Percentiles rank a stretch among this genome's conserved stretches.
phyloP scores from a whole-genome alignment of 257 asterid genomes.

The Henckelia pumila region DNA sequence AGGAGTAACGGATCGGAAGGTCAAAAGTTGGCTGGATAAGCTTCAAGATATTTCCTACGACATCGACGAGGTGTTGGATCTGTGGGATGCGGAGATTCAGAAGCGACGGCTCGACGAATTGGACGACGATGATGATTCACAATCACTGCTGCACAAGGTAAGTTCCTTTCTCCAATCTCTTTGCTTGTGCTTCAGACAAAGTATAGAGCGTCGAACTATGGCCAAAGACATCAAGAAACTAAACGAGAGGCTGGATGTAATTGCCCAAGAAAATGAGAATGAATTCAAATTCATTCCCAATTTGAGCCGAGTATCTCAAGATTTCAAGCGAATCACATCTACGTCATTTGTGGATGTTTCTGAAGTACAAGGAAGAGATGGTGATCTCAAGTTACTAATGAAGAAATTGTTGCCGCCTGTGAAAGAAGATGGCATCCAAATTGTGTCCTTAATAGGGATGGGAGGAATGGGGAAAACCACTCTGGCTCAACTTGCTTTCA shows the following conservation, averaged over 20 bases:
- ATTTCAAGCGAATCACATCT: neutral
- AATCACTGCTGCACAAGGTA: too few species aligned
- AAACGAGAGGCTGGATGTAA: constrained; percentile 4
- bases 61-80: constrained; percentile 16
- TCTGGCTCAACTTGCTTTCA: constrained; percentile 10
- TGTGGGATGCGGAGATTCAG: constrained; percentile 3
- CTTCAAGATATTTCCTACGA: constrained; percentile 18
- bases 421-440: too few species aligned
- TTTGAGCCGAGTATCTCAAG: neutral
- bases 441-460: neutral
- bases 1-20: constrained; percentile 10
- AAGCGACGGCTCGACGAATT: neutral
- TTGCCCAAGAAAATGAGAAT: neutral
- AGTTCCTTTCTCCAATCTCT: too few species aligned
- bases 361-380: neutral
- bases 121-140: neutral
- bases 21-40: constrained; percentile 22
- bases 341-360: constrained; percentile 5
- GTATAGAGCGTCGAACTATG: neutral
- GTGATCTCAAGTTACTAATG: too few species aligned
- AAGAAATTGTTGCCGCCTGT: too few species aligned
- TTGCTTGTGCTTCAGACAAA: neutral
- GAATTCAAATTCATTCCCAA: constrained; percentile 2
- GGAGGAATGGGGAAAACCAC: neutral
- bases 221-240: too few species aligned